A percentile compares a stretch with the other conserved stretches of the same genome.
These are phyloP conservation scores for Aschersonia sp. DNA, from an alignment of 2,329 filamentous ascomycete genomes.

Conservation along the genomic window DNA sequence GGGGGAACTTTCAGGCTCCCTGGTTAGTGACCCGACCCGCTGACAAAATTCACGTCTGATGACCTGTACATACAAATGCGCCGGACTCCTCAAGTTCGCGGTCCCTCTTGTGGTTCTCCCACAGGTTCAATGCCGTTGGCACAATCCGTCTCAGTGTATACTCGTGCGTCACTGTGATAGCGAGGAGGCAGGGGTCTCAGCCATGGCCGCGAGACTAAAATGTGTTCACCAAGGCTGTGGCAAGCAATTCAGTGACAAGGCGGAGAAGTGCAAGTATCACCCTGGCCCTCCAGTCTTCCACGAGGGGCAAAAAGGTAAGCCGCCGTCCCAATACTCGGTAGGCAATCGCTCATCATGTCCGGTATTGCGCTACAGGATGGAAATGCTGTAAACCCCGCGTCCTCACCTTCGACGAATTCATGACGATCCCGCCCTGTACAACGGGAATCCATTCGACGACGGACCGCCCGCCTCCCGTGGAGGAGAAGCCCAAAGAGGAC, in stretches of 20 bases:
- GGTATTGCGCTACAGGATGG: slow-evolving; percentile 51
- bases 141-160: no score
- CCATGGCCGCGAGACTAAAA: slow-evolving; percentile 52
- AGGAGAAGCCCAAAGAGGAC: slow-evolving; percentile 37
- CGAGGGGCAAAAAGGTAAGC: slow-evolving; percentile 89
- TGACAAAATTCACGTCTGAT: no score
- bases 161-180: no score
- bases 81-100: no score
- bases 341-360: not conserved
- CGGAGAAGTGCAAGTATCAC: slow-evolving; percentile 82
- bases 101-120: no score
- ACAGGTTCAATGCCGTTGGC: no score
- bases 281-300: slow-evolving; percentile 90
- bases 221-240: slow-evolving; percentile 95
- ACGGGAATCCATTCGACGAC: slow-evolving; percentile 84
- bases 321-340: not conserved
- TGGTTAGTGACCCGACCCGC: no score
- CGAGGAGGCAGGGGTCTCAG: not conserved
- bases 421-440: slow-evolving; percentile 82
- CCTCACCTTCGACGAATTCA: slow-evolving; percentile 96
- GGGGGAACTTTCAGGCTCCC: no score
- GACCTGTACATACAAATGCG: no score
- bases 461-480: slow-evolving; percentile 49
- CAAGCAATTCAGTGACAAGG: slow-evolving; percentile 68
- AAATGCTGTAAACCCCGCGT: slow-evolving; percentile 97